A percentile compares a stretch with the other conserved stretches of the same genome.
phyloP scores from a whole-genome alignment of 352 stramenopile genomes.

The Globisporangium orthogonon region DNA sequence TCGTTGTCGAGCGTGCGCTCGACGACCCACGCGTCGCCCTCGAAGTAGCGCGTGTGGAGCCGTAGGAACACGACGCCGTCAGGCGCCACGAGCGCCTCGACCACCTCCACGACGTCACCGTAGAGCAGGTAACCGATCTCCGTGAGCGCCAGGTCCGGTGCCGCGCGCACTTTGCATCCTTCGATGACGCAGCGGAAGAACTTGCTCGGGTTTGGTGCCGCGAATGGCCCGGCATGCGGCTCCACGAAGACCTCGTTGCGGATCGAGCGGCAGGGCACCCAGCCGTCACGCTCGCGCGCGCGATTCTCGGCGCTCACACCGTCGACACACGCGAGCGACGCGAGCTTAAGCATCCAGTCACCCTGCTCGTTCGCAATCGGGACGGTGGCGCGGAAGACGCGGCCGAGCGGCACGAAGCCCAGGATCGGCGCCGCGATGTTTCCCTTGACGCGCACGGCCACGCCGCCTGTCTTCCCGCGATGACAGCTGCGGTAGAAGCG shows the following conservation, averaged over 20 bases:
- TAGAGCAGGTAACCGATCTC: constrained; percentile 76
- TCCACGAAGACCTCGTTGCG: constrained; percentile 73
- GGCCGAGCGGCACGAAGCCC: constrained; percentile 51
- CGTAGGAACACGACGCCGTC: constrained; percentile 62
- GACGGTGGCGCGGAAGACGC: constrained; percentile 50
- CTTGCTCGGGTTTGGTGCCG: constrained; percentile 5
- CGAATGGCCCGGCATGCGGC: constrained; percentile 39
- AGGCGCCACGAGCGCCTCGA: constrained; percentile 28
- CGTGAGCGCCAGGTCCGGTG: constrained; percentile 40
- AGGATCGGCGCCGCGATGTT: constrained; percentile 67
- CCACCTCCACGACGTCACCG: constrained; percentile 67
- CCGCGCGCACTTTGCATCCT: constrained; percentile 58
- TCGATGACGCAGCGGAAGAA: constrained; percentile 71
- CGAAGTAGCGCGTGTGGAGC: constrained; percentile 64
- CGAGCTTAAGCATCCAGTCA: constrained; percentile 66
- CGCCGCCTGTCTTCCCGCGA: constrained; percentile 56
- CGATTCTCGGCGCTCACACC: constrained; percentile 15
- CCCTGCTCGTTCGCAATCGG: constrained; percentile 69
- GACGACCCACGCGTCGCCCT: constrained; percentile 58
- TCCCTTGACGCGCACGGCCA: constrained; percentile 54
- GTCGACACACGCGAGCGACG: constrained; percentile 32
- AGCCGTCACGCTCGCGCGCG: constrained; percentile 28
- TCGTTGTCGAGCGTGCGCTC: constrained; percentile 76
- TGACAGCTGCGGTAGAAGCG: constrained; percentile 63
- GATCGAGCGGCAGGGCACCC: constrained; percentile 68